A percentile compares a stretch with the other conserved stretches of the same genome.
These are phyloP conservation scores for Lathyrus sativus DNA, from an alignment of 306 rosid genomes.

Conservation along the genomic window DNA sequence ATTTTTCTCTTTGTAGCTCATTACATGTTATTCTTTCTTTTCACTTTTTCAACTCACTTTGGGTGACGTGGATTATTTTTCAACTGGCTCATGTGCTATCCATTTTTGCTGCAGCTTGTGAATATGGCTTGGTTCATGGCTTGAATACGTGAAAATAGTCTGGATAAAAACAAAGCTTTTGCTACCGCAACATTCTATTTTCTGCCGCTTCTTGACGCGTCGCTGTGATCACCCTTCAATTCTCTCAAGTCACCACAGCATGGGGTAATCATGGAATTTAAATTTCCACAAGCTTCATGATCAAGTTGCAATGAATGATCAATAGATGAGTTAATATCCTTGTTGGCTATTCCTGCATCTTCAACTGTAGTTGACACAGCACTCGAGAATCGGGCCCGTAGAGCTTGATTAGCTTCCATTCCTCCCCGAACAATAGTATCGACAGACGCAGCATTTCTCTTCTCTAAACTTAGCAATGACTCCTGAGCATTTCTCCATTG, in stretches of 20 bases:
- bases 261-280: conserved; percentile 79
- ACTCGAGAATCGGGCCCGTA: conserved; percentile 74
- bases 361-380: conserved; percentile 75
- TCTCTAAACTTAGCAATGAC: conserved; percentile 78
- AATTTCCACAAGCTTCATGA: conserved; percentile 86
- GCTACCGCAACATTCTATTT: no score
- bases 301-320: conserved; percentile 89
- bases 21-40: no score
- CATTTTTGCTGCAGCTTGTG: no score
- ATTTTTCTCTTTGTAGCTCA: no score
- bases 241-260: conserved; percentile 91
- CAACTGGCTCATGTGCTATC: no score
- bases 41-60: no score
- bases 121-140: no score
- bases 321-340: conserved; percentile 74
- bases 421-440: conserved; percentile 85
- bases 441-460: conserved; percentile 76
- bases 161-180: no score
- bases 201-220: no score
- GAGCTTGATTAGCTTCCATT: conserved; percentile 72
- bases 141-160: no score
- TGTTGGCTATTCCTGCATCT: conserved; percentile 83
- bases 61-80: no score
- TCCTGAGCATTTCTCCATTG: conserved; percentile 97
- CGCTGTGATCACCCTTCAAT: conserved; percentile 91